Base-by-base conservation (phyloP, 495 filamentous ascomycete genomes). In the Daldinia concentrica region DNA sequence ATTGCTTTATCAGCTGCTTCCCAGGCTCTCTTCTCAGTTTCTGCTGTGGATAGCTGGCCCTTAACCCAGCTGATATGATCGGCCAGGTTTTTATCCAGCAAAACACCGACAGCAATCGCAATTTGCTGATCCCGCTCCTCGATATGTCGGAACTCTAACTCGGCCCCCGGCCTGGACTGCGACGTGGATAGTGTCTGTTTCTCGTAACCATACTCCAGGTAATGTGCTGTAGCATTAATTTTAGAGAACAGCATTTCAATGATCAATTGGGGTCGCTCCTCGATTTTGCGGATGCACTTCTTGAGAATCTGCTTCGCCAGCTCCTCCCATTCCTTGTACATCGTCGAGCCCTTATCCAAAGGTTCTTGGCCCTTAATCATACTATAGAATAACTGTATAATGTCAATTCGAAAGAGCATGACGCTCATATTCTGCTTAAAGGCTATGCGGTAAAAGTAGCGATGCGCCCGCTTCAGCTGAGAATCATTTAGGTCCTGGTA, bases 201-300 rank as follows among this genome's bases (percentile, higher is more conserved):
- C 74, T 97, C 93, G 71, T 93, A 90, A 5, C 96, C 96, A 76
- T 93, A 92, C 76, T 98, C 93, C 3, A 99, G 85, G 75, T 92
- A 98, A 78, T 90, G 91, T 0, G 90, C 86, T 0, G 94, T 97
- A 2, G 86, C 86, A 62, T 89, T 90, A 73, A 93, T 93, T 79
- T 99, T 99, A 77, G 91, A 94, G 78, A 99, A 99, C 12, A 99
- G 83, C 79, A 99, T 79, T 77, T 99, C 96, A 5, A 94, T 90
- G 58, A 93, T 86, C 61, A 98, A 78, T 56, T 92, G 93, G 3
- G 93, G 93, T 58, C 92, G 87, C 68, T 95, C 89, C 56, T 95
- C 86, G 7, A 98, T 83, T 78, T 94, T 97, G 76, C 92, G 90
- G 19, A 89, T 79, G 64, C 93, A 85, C 73, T 86, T 90, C 71